Evolutionary conservation across 1,284 basidiomycete genomes (phyloP).

Genomic region (Ganoderma meredithae): DNA sequence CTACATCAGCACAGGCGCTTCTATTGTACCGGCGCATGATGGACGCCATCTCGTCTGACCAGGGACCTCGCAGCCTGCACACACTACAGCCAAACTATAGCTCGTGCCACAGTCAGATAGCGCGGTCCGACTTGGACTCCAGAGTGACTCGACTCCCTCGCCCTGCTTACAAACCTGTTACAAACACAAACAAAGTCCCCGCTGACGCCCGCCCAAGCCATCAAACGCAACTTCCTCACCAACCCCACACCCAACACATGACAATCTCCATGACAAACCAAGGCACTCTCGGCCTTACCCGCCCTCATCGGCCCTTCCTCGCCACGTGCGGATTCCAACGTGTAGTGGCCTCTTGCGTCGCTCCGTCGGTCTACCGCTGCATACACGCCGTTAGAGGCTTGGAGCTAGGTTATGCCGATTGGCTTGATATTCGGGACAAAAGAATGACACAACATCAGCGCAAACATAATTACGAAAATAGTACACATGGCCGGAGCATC

Average conservation of each 20-base stretch:
- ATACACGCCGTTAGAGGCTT: not conserved
- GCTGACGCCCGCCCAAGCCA: not conserved
- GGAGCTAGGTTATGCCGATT: not conserved
- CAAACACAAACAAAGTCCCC: not conserved
- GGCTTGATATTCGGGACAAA: not conserved
- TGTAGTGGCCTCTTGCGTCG: not conserved
- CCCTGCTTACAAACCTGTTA: not conserved
- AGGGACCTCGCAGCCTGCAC: not conserved
- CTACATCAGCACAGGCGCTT: conserved; percentile 5
- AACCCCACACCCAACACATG: not conserved
- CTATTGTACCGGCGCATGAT: conserved; percentile 25
- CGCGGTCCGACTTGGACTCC: conserved; percentile 9
- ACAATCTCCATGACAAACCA: conserved; percentile 7
- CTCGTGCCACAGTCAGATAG: not conserved
- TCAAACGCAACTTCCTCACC: not conserved
- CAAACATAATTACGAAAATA: not conserved
- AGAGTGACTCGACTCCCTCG: conserved; percentile 25
- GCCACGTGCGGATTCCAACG: not conserved
- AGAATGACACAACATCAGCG: not conserved
- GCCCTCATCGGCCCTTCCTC: not conserved
- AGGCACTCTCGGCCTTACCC: not conserved
- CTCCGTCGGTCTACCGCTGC: not conserved
- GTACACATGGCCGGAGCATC: not conserved
- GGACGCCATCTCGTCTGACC: conserved; percentile 23
- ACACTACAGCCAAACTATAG: too few species aligned